Conservation (phyloP, 352 stramenopile genomes). For the Blastocystis sp. region DNA sequence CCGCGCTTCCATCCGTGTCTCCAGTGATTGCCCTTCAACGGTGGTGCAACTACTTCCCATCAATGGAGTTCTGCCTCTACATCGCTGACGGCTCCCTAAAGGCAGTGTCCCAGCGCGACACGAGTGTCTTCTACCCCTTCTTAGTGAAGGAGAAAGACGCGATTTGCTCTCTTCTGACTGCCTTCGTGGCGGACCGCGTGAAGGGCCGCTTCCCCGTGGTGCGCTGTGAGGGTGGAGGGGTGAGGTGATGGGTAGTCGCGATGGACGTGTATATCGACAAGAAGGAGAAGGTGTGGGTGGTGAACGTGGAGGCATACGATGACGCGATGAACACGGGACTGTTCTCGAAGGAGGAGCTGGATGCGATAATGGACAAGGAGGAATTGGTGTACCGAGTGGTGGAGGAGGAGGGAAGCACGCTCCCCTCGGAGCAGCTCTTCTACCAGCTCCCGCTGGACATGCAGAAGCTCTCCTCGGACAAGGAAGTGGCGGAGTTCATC, state of each 20-base stretch:
- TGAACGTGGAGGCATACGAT: constrained; percentile 29
- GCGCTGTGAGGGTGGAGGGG: neutral
- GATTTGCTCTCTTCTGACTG: neutral
- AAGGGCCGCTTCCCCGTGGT: neutral
- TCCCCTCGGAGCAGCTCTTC: constrained; percentile 38
- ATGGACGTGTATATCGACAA: constrained; percentile 67
- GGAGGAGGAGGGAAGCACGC: constrained; percentile 17
- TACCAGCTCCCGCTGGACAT: constrained; percentile 53
- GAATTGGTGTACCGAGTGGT: constrained; percentile 13
- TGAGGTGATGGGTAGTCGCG: constrained; percentile 4
- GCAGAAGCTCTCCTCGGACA: neutral
- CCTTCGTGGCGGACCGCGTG: constrained; percentile 22
- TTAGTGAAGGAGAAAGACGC: neutral
- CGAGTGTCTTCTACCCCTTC: constrained; percentile 58
- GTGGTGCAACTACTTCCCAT: constrained; percentile 62
- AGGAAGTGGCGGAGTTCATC: neutral
- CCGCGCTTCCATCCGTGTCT: neutral
- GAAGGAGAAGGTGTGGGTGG: constrained; percentile 46
- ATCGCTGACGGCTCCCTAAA: constrained; percentile 2
- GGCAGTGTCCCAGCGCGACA: constrained; percentile 42
- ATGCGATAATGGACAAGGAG: neutral
- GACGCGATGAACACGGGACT: constrained; percentile 39
- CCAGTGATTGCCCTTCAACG: constrained; percentile 21
- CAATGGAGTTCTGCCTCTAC: constrained; percentile 66
- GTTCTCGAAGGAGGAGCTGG: constrained; percentile 41